These are phyloP conservation scores for Coniochaeta pulveracea DNA, from an alignment of 2,329 filamentous ascomycete genomes.

Conservation along the genomic window DNA sequence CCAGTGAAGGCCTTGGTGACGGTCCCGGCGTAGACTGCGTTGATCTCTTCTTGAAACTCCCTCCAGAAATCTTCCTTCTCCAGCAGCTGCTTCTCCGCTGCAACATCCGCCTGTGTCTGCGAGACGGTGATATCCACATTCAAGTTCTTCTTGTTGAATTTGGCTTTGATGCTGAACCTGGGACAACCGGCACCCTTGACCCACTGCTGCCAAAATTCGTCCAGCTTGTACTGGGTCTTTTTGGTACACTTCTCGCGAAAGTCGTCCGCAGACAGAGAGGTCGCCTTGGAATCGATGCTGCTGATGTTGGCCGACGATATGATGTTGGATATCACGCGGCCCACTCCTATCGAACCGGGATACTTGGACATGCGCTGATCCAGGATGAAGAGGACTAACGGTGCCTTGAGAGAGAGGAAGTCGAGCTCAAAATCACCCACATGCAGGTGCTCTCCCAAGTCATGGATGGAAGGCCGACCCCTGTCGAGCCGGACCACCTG, in stretches of 20 bases:
- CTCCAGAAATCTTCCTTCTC: slow-evolving; percentile 70
- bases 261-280: slow-evolving; percentile 23
- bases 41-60: slow-evolving; percentile 68
- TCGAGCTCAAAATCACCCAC: slow-evolving; percentile 79
- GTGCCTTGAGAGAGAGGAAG: slow-evolving; percentile 83
- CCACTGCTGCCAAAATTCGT: slow-evolving; percentile 92
- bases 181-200: slow-evolving; percentile 82
- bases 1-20: slow-evolving; percentile 80
- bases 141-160: slow-evolving; percentile 95
- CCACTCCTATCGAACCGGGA: slow-evolving; percentile 72
- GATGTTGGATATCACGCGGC: slow-evolving; percentile 74
- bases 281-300: slow-evolving; percentile 12
- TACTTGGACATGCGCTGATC: slow-evolving; percentile 86
- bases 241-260: slow-evolving; percentile 84
- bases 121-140: slow-evolving; percentile 85
- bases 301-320: slow-evolving; percentile 70
- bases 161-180: slow-evolving; percentile 71
- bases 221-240: slow-evolving; percentile 73
- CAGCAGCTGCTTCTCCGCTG: slow-evolving; percentile 39
- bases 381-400: slow-evolving; percentile 84
- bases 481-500: slow-evolving; percentile 71
- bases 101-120: slow-evolving; percentile 48
- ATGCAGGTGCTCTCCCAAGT: slow-evolving; percentile 66
- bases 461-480: slow-evolving; percentile 69
- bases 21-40: slow-evolving; percentile 56